Conservation (phyloP, 2,329 filamentous ascomycete species). For the Phoma sp. region DNA sequence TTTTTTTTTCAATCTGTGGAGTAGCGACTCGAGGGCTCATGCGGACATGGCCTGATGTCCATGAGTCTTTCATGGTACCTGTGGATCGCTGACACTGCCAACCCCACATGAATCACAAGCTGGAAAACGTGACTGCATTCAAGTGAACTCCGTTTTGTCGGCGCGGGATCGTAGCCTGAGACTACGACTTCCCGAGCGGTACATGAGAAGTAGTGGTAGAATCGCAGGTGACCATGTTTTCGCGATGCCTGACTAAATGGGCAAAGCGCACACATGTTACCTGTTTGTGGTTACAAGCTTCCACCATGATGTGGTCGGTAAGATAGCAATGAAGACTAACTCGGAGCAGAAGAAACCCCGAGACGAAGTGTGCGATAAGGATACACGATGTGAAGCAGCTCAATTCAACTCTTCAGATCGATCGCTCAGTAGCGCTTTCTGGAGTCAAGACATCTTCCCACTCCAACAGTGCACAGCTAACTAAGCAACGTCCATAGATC, state of each 20-base stretch:
- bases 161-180: not conserved
- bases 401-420: not conserved
- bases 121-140: not conserved
- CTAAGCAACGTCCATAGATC: not conserved
- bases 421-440: not conserved
- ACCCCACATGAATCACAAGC: not conserved
- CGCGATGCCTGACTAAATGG: constrained; percentile 8
- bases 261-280: constrained; percentile 10
- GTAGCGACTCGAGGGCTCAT: not conserved
- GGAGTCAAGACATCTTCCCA: not conserved
- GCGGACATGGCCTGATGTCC: constrained; percentile 9
- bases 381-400: not conserved
- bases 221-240: not conserved
- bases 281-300: constrained; percentile 3
- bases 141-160: not conserved
- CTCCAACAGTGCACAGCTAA: not conserved
- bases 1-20: not conserved
- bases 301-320: constrained; percentile 1
- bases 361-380: not conserved
- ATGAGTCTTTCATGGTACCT: constrained; percentile 3
- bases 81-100: constrained; percentile 2
- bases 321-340: not conserved
- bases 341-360: not conserved
- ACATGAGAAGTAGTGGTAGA: not conserved
- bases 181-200: not conserved